A percentile compares a stretch with the other conserved stretches of the same genome.
Conservation (phyloP, 2,329 filamentous ascomycete species). For the Monilinia vaccinii-corymbosi region DNA sequence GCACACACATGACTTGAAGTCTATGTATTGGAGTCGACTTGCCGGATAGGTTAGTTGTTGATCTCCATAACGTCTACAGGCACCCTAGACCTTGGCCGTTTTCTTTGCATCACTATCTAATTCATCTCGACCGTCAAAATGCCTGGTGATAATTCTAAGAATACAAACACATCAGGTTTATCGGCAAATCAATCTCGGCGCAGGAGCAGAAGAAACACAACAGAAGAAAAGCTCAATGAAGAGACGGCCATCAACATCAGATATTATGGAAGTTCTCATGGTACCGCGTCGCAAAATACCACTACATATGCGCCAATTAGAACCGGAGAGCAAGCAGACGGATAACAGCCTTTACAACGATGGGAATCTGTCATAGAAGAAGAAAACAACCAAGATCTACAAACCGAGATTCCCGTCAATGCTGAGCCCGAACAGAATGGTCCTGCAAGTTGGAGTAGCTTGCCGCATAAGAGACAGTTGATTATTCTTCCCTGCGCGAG, state of each 20-base stretch:
- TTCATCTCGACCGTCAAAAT: background rate
- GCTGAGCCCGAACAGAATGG: conserved; percentile 18
- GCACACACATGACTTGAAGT: background rate
- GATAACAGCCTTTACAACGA: background rate
- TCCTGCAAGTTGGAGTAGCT: conserved; percentile 58
- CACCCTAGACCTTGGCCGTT: background rate
- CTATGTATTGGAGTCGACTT: background rate
- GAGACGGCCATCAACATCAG: background rate
- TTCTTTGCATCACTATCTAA: background rate
- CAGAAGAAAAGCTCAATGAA: background rate
- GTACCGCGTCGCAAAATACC: background rate
- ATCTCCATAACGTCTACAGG: background rate
- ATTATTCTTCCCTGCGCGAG: conserved; percentile 70
- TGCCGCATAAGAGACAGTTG: conserved; percentile 72
- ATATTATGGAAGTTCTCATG: conserved; percentile 3
- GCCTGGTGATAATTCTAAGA: background rate
- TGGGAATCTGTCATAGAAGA: conserved; percentile 19
- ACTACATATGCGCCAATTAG: background rate
- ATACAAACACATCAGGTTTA: background rate
- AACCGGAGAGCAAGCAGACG: background rate
- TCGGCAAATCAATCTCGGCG: background rate
- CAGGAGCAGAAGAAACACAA: background rate
- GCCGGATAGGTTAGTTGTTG: background rate
- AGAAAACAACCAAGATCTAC: conserved; percentile 23
- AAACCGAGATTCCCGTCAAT: conserved; percentile 17